These are phyloP conservation scores for Xylaria sp. DNA, from an alignment of 495 filamentous ascomycete species.

Conservation along the genomic window DNA sequence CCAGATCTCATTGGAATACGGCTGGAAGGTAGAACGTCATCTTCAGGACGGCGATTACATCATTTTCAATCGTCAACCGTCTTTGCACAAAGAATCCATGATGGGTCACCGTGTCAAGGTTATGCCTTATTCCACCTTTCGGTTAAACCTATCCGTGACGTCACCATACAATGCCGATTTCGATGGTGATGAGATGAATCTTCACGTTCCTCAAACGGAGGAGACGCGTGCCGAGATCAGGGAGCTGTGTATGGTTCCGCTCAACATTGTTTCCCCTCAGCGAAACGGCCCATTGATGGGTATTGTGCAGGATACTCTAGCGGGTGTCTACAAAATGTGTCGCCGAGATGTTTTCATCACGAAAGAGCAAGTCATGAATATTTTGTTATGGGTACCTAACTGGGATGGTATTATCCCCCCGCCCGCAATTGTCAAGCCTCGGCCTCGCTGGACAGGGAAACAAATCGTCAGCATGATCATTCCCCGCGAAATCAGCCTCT, in stretches of 20 bases:
- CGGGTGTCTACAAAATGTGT: conserved; percentile 95
- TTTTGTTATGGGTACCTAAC: conserved; percentile 94
- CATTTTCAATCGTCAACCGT: conserved; percentile 99
- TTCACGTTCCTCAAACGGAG: conserved; percentile 97
- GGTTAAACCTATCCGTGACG: conserved; percentile 95
- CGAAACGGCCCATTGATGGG: conserved; percentile 98
- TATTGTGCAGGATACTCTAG: conserved; percentile 97
- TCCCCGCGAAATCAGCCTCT: conserved; percentile 82
- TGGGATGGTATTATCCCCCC: conserved; percentile 96
- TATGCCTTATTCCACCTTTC: conserved; percentile 98
- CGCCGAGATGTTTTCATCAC: conserved; percentile 90
- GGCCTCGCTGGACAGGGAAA: conserved; percentile 97
- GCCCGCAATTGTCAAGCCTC: conserved; percentile 89
- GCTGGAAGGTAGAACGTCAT: conserved; percentile 98
- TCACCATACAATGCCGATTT: conserved; percentile 99
- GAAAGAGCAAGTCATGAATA: conserved; percentile 91
- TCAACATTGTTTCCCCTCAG: conserved; percentile 97
- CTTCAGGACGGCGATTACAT: conserved; percentile 95
- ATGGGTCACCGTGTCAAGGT: conserved; percentile 98
- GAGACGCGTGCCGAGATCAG: conserved; percentile 93
- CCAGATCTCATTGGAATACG: conserved; percentile 84
- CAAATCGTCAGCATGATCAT: conserved; percentile 95
- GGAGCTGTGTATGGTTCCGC: conserved; percentile 92
- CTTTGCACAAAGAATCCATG: conserved; percentile 99
- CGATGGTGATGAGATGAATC: conserved; percentile 99